These are phyloP conservation scores for Lanmaoa rubissima DNA, from an alignment of 768 basidiomycete genomes.

Conservation along the genomic window DNA sequence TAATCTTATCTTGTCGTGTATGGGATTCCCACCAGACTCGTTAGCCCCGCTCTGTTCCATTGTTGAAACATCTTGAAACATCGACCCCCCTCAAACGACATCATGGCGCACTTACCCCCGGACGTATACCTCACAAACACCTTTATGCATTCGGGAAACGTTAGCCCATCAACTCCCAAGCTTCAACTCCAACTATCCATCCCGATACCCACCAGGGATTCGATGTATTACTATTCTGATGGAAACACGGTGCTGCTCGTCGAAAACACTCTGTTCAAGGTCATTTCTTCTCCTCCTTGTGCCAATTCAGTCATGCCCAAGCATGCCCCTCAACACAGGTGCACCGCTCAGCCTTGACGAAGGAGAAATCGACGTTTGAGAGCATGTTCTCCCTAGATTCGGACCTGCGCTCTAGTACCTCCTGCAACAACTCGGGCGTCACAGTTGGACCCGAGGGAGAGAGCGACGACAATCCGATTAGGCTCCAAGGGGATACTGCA, in stretches of 20 bases:
- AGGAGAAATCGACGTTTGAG: slow-evolving; percentile 47
- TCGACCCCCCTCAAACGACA: slow-evolving; percentile 2
- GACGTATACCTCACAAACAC: slow-evolving; percentile 32
- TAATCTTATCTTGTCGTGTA: slow-evolving; percentile 21
- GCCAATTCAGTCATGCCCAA: slow-evolving; percentile 22
- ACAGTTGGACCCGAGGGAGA: slow-evolving; percentile 42
- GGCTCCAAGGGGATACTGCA: slow-evolving; percentile 45
- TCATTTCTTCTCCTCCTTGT: slow-evolving; percentile 21
- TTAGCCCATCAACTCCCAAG: slow-evolving; percentile 34
- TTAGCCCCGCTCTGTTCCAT: slow-evolving; percentile 11
- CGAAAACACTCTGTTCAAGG: slow-evolving; percentile 49
- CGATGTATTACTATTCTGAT: slow-evolving; percentile 39
- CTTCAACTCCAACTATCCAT: slow-evolving; percentile 34
- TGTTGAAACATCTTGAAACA: slow-evolving; percentile 11
- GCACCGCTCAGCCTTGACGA: slow-evolving; percentile 40
- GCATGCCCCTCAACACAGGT: slow-evolving; percentile 27
- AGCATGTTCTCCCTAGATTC: slow-evolving; percentile 45
- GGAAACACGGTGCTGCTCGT: slow-evolving; percentile 45
- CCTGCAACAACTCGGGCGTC: slow-evolving; percentile 22
- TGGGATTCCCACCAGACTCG: slow-evolving; percentile 18
- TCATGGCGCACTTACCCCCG: slow-evolving; percentile 31
- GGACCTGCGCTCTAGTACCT: slow-evolving; percentile 29
- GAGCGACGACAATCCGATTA: slow-evolving; percentile 50
- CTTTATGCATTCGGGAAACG: slow-evolving; percentile 33
- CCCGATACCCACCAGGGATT: slow-evolving; percentile 36